phyloP scores from a whole-genome alignment of 2,329 filamentous ascomycete genomes.

The Claviceps lovelessii region DNA sequence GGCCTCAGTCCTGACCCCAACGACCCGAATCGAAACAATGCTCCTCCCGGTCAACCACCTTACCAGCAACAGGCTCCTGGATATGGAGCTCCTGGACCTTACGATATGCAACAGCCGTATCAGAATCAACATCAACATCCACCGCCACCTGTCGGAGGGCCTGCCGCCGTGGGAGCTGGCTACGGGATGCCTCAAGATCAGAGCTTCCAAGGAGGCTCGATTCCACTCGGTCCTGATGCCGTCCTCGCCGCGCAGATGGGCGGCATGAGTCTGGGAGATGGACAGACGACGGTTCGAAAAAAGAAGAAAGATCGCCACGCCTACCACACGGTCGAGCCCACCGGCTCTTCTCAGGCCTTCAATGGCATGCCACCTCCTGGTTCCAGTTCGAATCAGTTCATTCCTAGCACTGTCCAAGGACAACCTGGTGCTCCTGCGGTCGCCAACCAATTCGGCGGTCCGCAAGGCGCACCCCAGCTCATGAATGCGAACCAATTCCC shows the following conservation, averaged over 20 bases:
- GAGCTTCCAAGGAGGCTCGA: slow-evolving; percentile 12
- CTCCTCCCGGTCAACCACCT: slow-evolving; percentile 36
- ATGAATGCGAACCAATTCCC: slow-evolving; percentile 42
- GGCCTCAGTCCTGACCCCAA: slow-evolving; percentile 40
- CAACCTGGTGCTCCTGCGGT: slow-evolving; percentile 15
- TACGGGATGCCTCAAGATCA: slow-evolving; percentile 21
- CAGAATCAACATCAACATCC: slow-evolving; percentile 4
- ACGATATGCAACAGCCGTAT: slow-evolving; percentile 4
- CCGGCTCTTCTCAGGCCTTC: slow-evolving; percentile 53
- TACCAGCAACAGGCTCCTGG: slow-evolving; percentile 31
- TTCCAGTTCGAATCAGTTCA: slow-evolving; percentile 30
- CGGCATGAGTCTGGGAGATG: slow-evolving; percentile 50
- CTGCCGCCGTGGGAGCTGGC: slow-evolving; percentile 9
- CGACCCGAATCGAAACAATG: slow-evolving; percentile 34
- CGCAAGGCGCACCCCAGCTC: slow-evolving; percentile 28
- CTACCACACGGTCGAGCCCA: slow-evolving; percentile 70
- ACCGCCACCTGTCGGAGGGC: background rate
- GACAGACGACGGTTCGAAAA: slow-evolving; percentile 40
- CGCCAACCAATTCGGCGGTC: slow-evolving; percentile 32
- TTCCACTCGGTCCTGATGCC: slow-evolving; percentile 27
- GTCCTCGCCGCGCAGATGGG: slow-evolving; percentile 61
- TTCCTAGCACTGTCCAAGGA: slow-evolving; percentile 17
- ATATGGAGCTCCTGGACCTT: slow-evolving; percentile 13
- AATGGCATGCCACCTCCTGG: slow-evolving; percentile 50
- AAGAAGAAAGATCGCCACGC: slow-evolving; percentile 95